Base-by-base conservation (phyloP, 2,329 filamentous ascomycete genomes). In the Fusarium palustre region DNA sequence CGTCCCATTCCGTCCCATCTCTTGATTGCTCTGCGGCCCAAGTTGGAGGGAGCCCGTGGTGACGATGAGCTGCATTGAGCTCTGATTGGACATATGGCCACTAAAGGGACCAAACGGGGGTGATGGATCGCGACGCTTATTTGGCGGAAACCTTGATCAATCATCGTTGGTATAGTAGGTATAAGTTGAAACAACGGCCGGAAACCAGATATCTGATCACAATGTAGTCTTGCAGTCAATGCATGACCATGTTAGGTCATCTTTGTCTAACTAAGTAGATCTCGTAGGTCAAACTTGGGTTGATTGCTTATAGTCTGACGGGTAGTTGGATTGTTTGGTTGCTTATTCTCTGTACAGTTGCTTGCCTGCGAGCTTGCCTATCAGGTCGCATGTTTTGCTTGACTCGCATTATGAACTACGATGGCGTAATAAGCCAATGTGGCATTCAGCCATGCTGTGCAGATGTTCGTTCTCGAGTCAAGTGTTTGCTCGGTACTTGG, bases 11-110 rank as follows among this genome's bases (percentile, higher is more conserved):
- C 64, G 45, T 53, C 55, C 48, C 62, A 49, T 64, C 65, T 66
- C 55, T 46, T 54, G 55, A 55, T 56, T 36, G 45, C 50, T 66
- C 56, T 54, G 49, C 55, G 34, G 42, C 45, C 38, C 64, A 59
- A 54, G 47, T 46, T 60, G 54, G 69, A 70, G 70, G 67, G 57
- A 74, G 56, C 69, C 64, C 47, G 55, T 39, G 61, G 43, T 64
- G 55, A 61, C 55, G 71, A 63, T 64, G 60, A 49, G 43, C 47
- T 52, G 53, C 54, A 45, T 47, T 33, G 55, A 47, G 13, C 42
- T 72, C 50, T 71, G 62, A 65, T 70, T 74, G 71, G 69, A 58
- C 55, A 60, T 28, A 42, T 31, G 45, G 22, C 38, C 49, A 24
- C 47, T 48, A 41, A 60, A 22, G 36, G 4, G 36, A 41, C 41